phyloP scores from a whole-genome alignment of 1,284 basidiomycete species.

The Xanthoconium separans region DNA sequence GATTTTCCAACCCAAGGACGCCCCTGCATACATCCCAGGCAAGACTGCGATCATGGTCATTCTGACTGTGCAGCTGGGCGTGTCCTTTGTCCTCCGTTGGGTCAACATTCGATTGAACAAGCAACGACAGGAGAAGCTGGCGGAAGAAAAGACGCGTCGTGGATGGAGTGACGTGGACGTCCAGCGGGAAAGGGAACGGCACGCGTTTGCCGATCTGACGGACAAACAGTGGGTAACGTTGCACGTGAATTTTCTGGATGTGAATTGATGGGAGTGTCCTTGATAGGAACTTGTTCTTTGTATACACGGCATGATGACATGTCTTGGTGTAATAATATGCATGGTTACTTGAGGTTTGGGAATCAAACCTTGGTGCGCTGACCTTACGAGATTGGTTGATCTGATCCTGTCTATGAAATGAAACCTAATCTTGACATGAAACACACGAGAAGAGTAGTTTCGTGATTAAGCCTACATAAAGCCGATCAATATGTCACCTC shows the following conservation, averaged over 20 bases:
- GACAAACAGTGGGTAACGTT: conserved; percentile 29
- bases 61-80: conserved; percentile 22
- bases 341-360: not conserved
- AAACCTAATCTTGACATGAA: conserved; percentile 22
- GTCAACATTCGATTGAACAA: conserved; percentile 28
- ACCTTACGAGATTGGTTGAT: conserved; percentile 8
- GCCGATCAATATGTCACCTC: not conserved
- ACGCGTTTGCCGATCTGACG: conserved; percentile 38
- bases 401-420: conserved; percentile 12
- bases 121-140: conserved; percentile 16
- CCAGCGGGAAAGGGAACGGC: conserved; percentile 29
- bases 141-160: conserved; percentile 19
- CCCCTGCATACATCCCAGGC: conserved; percentile 36
- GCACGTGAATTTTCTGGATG: not conserved
- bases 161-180: conserved; percentile 37
- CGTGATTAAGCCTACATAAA: conserved; percentile 19
- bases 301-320: conserved; percentile 19
- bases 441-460: not conserved
- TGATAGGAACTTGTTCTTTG: conserved; percentile 25
- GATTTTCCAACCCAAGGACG: conserved; percentile 36
- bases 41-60: conserved; percentile 34
- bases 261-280: conserved; percentile 2
- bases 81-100: conserved; percentile 24
- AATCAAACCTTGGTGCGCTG: not conserved
- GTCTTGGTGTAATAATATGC: not conserved